Evolutionary conservation across 225 moss, liverwort and hornwort genomes (phyloP).

Genomic region (Bryoerythrophyllum caledonicum): DNA sequence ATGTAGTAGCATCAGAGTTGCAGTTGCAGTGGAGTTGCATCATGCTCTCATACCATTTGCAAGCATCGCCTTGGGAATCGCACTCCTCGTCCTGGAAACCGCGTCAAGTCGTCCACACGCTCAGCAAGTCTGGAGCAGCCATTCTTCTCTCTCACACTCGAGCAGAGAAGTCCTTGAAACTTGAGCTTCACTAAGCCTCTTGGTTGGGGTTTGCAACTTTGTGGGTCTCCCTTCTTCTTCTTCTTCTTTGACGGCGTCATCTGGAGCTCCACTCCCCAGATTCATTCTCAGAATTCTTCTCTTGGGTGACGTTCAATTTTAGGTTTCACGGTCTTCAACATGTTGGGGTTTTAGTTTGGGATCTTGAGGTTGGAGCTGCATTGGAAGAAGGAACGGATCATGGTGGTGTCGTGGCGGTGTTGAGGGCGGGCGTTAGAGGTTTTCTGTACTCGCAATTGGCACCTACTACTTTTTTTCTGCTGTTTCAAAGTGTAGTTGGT

Average conservation of each 20-base stretch:
- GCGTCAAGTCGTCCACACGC: not conserved
- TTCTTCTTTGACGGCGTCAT: not conserved
- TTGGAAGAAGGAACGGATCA: not conserved
- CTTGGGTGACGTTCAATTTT: not conserved
- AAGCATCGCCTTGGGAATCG: not conserved
- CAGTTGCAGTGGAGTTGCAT: not conserved
- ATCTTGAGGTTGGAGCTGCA: not conserved
- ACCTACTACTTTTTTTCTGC: not conserved
- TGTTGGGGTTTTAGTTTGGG: not conserved
- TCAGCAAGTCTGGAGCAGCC: not conserved
- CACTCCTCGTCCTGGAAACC: not conserved
- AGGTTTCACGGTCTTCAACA: not conserved
- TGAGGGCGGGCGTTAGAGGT: not conserved
- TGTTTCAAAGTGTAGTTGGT: not conserved
- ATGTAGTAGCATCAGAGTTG: not conserved
- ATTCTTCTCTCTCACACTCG: not conserved
- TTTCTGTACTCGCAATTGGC: constrained; percentile 10
- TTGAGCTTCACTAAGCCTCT: too few relatives aligned
- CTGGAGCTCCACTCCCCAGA: not conserved
- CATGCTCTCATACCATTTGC: not conserved
- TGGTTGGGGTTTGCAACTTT: not conserved
- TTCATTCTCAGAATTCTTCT: not conserved
- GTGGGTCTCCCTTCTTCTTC: not conserved
- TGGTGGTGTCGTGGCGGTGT: not conserved
- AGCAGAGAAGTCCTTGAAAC: too few relatives aligned